Evolutionary conservation across 2,329 filamentous ascomycete genomes (phyloP), one percentile per base, ranked within the genome.

Genomic region (Colletotrichum somersetense): DNA sequence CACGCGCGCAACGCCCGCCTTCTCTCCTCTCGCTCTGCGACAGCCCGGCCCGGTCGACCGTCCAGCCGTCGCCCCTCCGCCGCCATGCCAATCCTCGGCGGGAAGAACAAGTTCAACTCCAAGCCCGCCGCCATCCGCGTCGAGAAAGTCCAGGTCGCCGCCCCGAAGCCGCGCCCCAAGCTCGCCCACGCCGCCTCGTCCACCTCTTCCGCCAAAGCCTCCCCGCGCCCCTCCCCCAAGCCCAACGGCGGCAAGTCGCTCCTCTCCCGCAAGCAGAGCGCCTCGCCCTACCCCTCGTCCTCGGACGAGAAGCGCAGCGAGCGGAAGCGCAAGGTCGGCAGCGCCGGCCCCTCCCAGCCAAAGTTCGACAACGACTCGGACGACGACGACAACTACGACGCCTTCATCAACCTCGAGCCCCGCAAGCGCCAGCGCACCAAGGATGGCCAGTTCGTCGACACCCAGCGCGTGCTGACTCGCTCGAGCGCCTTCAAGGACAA

Each of bases 361-460:
- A 83, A 85, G 66, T 88, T 87, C 71, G 86, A 85, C 70, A 86
- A 85, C 73, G 83, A 85, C 73, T 86, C 84, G 62, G 85, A 88
- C 67, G 84, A 82, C 62, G 85, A 87, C 65, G 86, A 87, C 73
- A 85, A 87, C 62, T 82, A 83, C 71, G 83, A 84, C 85, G 78
- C 67, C 52, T 72, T 69, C 40, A 30, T 74, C 56, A 83, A 79
- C 26, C 77, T 88, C 58, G 84, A 85, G 61, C 79, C 80, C 58
- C 83, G 81, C 73, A 89, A 89, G 81, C 81, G 86, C 71, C 81
- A 85, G 74, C 86, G 86, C 74, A 77, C 79, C 23, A 81, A 80
- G 52, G 82, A 84, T 53, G 81, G 82, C 55, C 79, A 80, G 58
- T 80, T 82, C 30, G 78, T 83, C 52, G 87, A 89, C 75, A 78